Conservation (phyloP, 139 green algal species). For the Ulvella scutata region DNA sequence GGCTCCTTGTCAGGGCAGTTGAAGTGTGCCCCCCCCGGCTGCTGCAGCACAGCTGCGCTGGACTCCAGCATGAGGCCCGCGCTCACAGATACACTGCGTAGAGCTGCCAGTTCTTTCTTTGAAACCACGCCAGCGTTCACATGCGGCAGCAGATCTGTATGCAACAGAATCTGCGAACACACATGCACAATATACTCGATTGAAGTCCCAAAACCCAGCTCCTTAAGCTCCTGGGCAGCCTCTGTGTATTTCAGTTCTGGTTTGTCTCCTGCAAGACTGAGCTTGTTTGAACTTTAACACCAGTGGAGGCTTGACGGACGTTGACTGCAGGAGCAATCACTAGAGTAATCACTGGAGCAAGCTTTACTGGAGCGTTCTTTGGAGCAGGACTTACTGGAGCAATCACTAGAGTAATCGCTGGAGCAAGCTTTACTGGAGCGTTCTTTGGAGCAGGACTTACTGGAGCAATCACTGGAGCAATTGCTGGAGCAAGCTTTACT, state of each 20-base stretch:
- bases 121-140: conserved; percentile 69
- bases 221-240: conserved; percentile 45
- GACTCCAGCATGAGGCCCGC: conserved; percentile 82
- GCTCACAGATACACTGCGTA: conserved; percentile 33
- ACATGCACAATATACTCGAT: not conserved
- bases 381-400: no score
- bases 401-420: no score
- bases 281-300: no score
- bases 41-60: conserved; percentile 16
- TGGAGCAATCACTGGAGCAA: no score
- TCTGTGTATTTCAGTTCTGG: conserved; percentile 57
- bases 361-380: no score
- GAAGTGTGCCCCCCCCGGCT: conserved; percentile 45
- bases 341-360: no score
- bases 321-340: no score
- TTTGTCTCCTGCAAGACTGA: conserved; percentile 64
- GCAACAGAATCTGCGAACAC: conserved; percentile 20
- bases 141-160: conserved; percentile 68
- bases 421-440: no score
- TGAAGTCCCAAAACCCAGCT: conserved; percentile 29
- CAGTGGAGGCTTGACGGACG: no score
- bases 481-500: no score
- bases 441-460: no score
- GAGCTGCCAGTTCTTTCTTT: conserved; percentile 13
- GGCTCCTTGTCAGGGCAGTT: conserved; percentile 71